Evolutionary conservation across 1,284 basidiomycete genomes (phyloP).

Genomic region (Calocybe gambosa): DNA sequence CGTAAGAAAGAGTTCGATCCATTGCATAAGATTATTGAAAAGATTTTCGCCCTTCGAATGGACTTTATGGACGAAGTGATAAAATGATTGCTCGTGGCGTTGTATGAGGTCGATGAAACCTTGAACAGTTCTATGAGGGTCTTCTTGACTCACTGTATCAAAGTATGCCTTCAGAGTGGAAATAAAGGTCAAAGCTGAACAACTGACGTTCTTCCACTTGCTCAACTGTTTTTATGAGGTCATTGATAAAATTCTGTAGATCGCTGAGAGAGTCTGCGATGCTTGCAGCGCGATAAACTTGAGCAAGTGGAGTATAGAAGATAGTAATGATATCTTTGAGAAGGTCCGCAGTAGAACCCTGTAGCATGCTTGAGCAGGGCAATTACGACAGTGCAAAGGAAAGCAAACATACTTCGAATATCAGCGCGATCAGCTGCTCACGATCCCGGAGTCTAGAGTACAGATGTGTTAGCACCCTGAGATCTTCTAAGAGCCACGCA

Average conservation of each 20-base stretch:
- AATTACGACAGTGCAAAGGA: background rate
- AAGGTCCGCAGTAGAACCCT: constrained; percentile 93
- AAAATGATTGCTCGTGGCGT: constrained; percentile 94
- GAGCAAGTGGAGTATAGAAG: constrained; percentile 96
- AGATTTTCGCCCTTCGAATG: constrained; percentile 95
- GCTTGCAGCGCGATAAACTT: constrained; percentile 96
- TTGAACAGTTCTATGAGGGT: constrained; percentile 85
- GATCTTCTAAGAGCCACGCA: constrained; percentile 91
- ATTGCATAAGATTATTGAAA: constrained; percentile 92
- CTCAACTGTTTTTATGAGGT: constrained; percentile 94
- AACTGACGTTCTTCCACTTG: constrained; percentile 81
- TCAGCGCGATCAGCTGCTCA: constrained; percentile 88
- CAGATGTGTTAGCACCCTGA: constrained; percentile 73
- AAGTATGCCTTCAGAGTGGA: constrained; percentile 1
- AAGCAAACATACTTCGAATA: constrained; percentile 75
- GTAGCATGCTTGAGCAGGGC: background rate
- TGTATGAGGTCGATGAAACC: constrained; percentile 92
- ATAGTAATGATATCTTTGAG: constrained; percentile 99
- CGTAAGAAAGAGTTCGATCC: constrained; percentile 95
- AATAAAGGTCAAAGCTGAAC: background rate
- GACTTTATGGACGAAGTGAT: constrained; percentile 97
- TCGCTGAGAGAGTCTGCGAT: constrained; percentile 93
- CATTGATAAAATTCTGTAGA: constrained; percentile 91
- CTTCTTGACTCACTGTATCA: constrained; percentile 68
- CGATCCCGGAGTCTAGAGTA: constrained; percentile 82